A percentile compares a stretch with the other conserved stretches of the same genome.
phyloP scores from a whole-genome alignment of 106 monocot species.

The Gastrodia elata region DNA sequence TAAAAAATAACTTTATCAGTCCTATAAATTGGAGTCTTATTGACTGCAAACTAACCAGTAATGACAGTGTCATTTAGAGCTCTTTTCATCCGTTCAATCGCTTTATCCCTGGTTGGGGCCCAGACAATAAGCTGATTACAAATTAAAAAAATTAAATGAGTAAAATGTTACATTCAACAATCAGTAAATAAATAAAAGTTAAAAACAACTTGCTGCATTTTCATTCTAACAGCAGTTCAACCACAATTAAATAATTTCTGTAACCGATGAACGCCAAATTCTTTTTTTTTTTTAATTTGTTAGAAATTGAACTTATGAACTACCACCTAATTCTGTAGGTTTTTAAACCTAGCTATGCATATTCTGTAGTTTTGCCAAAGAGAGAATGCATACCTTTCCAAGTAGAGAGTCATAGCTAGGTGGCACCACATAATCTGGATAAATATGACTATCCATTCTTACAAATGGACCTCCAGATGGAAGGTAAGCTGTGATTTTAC shows the following conservation, averaged over 20 bases:
- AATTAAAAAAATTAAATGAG: not conserved
- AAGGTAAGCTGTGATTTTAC: slow-evolving; percentile 82
- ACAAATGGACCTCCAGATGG: slow-evolving; percentile 95
- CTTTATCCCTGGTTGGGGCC: slow-evolving; percentile 92
- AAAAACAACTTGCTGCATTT: not conserved
- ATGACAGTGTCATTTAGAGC: slow-evolving; percentile 84
- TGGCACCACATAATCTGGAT: slow-evolving; percentile 94
- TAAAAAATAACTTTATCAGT: not conserved
- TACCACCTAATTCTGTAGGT: not conserved
- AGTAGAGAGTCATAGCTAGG: slow-evolving; percentile 91
- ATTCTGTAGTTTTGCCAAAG: not conserved
- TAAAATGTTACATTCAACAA: not conserved
- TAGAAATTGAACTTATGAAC: not conserved
- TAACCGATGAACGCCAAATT: not conserved
- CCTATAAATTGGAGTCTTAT: not conserved
- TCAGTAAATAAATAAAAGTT: not conserved
- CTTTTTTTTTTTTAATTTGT: not conserved
- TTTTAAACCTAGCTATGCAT: not conserved
- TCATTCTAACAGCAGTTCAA: not conserved
- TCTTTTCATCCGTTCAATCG: slow-evolving; percentile 94
- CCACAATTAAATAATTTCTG: not conserved
- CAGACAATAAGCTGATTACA: slow-evolving; percentile 74
- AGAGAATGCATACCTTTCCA: slow-evolving; percentile 57
- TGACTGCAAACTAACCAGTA: slow-evolving; percentile 41
- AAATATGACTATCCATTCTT: slow-evolving; percentile 95